Evolutionary conservation across 116 monocot genomes (phyloP), one percentile per base, ranked within the genome.

Genomic region (Trichopus zeylanicus): DNA sequence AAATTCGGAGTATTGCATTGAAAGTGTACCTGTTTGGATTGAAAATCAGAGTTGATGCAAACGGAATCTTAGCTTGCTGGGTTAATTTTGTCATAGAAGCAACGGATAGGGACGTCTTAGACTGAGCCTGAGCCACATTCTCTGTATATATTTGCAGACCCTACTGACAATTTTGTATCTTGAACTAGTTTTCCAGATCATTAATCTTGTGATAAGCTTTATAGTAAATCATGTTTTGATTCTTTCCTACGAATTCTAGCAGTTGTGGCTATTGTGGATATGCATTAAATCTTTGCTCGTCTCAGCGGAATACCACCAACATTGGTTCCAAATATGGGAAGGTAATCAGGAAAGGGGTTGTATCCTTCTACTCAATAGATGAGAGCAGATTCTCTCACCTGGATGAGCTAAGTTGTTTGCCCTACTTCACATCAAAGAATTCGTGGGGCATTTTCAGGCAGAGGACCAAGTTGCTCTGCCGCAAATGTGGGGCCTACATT

Each of bases 191-290:
- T n/a, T n/a, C n/a, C n/a, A n/a, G n/a, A n/a, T n/a, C n/a, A n/a
- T n/a, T n/a, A n/a, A n/a, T n/a, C n/a, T n/a, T n/a, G n/a, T n/a
- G n/a, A n/a, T n/a, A n/a, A n/a, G n/a, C 15, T 38, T 38, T 1
- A 38, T 38, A 1, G 38, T 12, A 38, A 33, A 8, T 33, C 32
- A 1, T 38, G 7, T 38, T 38, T 38, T 1, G 38, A 38, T 38
- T 38, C 11, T 15, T 38, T 1, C 3, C 13, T 12, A 6, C 7
- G 38, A 38, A 38, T 38, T 38, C 38, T 38, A 6, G 65, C 87
- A 97, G 87, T 64, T 87, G 97, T 77, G 87, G 91, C 5, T 76
- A 71, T 32, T 97, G 91, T 62, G 91, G 87, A 7, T 91, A 91
- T 57, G 67, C 63, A 27, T 32, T 97, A 60, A 91, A 97, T 69